phyloP scores from a whole-genome alignment of 495 filamentous ascomycete genomes.

The Daldinia grandis region DNA sequence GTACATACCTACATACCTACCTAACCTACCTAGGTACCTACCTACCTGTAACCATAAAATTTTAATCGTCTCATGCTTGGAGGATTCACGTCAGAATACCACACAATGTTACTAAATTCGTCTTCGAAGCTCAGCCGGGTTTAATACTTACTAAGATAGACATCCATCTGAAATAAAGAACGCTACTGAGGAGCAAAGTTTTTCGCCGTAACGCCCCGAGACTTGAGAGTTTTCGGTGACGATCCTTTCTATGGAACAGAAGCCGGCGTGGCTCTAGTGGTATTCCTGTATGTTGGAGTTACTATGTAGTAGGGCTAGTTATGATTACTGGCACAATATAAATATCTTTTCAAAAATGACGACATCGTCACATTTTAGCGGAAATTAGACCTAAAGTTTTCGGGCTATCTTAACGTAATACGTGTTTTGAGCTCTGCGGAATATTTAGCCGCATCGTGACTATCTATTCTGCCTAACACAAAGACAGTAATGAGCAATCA shows the following conservation, averaged over 20 bases:
- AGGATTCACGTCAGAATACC: not conserved
- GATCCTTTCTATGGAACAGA: not conserved
- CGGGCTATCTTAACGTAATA: constrained; percentile 6
- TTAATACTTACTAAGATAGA: not conserved
- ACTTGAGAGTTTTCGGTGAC: not conserved
- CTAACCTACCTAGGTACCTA: too few species aligned
- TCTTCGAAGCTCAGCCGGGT: not conserved
- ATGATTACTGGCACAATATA: not conserved
- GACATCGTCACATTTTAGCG: not conserved
- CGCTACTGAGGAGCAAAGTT: not conserved
- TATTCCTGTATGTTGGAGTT: not conserved
- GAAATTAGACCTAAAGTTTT: constrained; percentile 7
- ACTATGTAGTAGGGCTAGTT: not conserved
- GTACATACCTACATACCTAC: too few species aligned
- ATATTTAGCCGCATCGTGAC: constrained; percentile 38
- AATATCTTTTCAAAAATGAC: not conserved
- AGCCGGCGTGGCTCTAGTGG: not conserved
- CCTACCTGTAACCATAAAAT: too few species aligned
- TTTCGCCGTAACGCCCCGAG: not conserved
- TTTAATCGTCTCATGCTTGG: not conserved
- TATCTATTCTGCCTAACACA: constrained; percentile 27
- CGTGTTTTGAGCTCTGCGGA: not conserved
- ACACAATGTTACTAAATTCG: not conserved
- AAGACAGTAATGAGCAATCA: constrained; percentile 1
- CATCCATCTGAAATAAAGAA: not conserved